These are phyloP conservation scores for Phaffomyces opuntiae DNA, from an alignment of 805 yeast species.

Conservation along the genomic window DNA sequence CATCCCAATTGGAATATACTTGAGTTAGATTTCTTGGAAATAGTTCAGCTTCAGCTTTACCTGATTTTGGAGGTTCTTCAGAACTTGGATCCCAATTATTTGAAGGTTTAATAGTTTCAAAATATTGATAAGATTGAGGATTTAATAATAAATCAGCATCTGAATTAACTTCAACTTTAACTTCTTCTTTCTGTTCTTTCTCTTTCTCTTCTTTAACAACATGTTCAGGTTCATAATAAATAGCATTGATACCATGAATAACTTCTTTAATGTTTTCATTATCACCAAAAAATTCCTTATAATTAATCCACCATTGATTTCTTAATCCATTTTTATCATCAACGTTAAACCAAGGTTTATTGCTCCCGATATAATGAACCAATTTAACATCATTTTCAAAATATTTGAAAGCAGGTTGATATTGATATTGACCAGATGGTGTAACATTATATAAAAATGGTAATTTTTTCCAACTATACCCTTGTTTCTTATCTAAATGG, in stretches of 20 bases:
- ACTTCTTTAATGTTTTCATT: constrained; percentile 10
- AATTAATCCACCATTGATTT: constrained; percentile 20
- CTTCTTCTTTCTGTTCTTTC: background rate
- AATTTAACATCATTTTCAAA: constrained; percentile 39
- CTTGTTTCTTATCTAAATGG: constrained; percentile 15
- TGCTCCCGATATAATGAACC: constrained; percentile 61
- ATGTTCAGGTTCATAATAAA: constrained; percentile 8
- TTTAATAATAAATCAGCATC: constrained; percentile 11
- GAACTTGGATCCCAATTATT: constrained; percentile 37
- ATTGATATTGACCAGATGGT: constrained; percentile 58
- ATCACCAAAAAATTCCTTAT: constrained; percentile 16
- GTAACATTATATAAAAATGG: constrained; percentile 88
- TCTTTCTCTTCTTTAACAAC: background rate
- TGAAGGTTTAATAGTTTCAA: constrained; percentile 13
- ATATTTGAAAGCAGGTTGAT: constrained; percentile 58
- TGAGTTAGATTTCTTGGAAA: constrained; percentile 13
- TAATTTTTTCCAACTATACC: constrained; percentile 51
- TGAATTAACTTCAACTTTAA: background rate
- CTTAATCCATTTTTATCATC: constrained; percentile 12
- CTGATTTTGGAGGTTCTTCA: constrained; percentile 35
- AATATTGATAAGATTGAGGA: constrained; percentile 18
- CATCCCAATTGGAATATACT: background rate
- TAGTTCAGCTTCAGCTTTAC: constrained; percentile 21
- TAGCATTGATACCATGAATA: constrained; percentile 21
- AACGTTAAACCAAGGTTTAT: constrained; percentile 46